phyloP scores from a whole-genome alignment of 768 basidiomycete genomes.

The Stropharia rugosoannulata region DNA sequence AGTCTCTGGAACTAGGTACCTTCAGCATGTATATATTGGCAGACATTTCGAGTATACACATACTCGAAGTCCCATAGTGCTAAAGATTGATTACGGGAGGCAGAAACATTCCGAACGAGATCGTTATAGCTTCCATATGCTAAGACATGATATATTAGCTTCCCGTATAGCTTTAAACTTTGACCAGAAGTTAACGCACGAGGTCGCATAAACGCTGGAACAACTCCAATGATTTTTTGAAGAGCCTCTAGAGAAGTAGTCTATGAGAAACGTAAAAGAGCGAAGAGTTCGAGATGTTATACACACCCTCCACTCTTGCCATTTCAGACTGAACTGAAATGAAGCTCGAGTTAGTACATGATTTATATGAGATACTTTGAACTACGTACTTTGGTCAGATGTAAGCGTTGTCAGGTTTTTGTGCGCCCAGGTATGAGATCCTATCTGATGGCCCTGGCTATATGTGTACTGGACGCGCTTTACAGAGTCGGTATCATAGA shows the following conservation, averaged over 20 bases:
- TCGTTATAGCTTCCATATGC: slow-evolving; percentile 48
- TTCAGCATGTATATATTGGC: background rate
- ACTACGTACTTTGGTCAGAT: slow-evolving; percentile 37
- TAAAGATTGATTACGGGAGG: slow-evolving; percentile 32
- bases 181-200: slow-evolving; percentile 24
- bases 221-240: slow-evolving; percentile 38
- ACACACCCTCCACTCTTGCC: slow-evolving; percentile 43
- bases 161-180: background rate
- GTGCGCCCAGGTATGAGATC: slow-evolving; percentile 47
- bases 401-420: slow-evolving; percentile 35
- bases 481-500: slow-evolving; percentile 32
- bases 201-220: slow-evolving; percentile 48
- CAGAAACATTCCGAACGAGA: slow-evolving; percentile 39
- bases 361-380: background rate
- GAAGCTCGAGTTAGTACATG: background rate
- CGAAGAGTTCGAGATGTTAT: background rate
- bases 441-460: slow-evolving; percentile 40
- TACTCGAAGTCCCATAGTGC: slow-evolving; percentile 41
- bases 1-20: slow-evolving; percentile 35
- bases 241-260: slow-evolving; percentile 33
- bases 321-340: slow-evolving; percentile 41
- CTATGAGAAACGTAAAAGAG: background rate
- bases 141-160: slow-evolving; percentile 7
- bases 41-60: background rate
- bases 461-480: slow-evolving; percentile 36